These are phyloP conservation scores for Phylloporus sp. DNA, from an alignment of 768 basidiomycete genomes.

Conservation along the genomic window DNA sequence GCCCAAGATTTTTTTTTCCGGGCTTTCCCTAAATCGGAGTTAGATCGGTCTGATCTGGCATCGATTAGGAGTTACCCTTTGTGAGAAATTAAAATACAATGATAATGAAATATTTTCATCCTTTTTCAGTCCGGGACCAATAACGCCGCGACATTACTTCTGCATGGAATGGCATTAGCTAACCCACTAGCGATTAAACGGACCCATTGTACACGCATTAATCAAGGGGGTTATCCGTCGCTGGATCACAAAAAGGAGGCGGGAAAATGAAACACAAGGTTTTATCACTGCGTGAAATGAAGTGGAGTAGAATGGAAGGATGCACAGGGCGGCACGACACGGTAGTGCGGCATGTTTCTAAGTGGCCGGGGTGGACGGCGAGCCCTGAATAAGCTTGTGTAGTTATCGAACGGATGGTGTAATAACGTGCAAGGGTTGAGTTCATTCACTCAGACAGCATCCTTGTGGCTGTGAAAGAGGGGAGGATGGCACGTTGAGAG, in stretches of 20 bases:
- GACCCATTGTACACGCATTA: neutral
- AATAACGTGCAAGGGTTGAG: neutral
- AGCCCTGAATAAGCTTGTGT: neutral
- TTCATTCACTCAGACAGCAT: neutral
- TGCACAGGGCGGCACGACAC: neutral
- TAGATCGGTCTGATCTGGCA: constrained; percentile 10
- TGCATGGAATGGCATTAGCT: neutral
- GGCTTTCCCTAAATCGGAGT: constrained; percentile 1
- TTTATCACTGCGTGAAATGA: constrained; percentile 2
- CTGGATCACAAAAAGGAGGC: neutral
- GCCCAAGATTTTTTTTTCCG: neutral
- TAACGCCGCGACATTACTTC: too few relatives aligned
- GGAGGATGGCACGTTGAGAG: neutral
- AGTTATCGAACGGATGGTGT: neutral
- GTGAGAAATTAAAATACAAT: neutral
- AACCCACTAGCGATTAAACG: neutral
- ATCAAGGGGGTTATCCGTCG: neutral
- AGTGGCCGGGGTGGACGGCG: neutral
- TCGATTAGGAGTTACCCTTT: constrained; percentile 3
- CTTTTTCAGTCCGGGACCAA: too few relatives aligned
- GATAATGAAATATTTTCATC: neutral
- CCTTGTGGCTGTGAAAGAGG: neutral
- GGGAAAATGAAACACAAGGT: constrained; percentile 1
- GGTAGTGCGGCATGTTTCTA: neutral
- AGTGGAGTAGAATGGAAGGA: constrained; percentile 7